These are phyloP conservation scores for Solanum clarkiae DNA, from an alignment of 257 asterid genomes.

Conservation along the genomic window DNA sequence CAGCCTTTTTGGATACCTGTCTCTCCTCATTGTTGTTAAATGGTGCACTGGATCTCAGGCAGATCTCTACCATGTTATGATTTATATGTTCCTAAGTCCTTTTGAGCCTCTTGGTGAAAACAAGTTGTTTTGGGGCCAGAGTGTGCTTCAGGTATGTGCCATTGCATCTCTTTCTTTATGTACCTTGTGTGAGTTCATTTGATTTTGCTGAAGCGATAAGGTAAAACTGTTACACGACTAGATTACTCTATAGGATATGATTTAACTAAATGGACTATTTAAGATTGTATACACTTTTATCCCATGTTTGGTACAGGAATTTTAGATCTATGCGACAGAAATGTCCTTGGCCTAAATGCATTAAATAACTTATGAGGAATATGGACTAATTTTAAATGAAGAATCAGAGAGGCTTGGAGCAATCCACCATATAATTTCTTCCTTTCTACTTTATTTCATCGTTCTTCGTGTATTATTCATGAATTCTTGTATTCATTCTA, in stretches of 20 bases:
- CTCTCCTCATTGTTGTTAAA: constrained; percentile 65
- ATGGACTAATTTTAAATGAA: not conserved
- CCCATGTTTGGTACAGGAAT: not conserved
- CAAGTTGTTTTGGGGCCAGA: constrained; percentile 80
- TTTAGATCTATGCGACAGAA: not conserved
- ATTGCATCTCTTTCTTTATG: not conserved
- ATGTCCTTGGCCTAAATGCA: not conserved
- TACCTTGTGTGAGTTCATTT: not conserved
- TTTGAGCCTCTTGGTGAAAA: constrained; percentile 80
- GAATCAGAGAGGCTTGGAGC: not conserved
- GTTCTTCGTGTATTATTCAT: not conserved
- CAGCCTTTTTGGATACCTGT: constrained; percentile 89
- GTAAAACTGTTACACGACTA: not conserved
- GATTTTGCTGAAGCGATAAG: not conserved
- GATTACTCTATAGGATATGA: not conserved
- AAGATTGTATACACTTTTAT: not conserved
- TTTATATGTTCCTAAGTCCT: constrained; percentile 94
- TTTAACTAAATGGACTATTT: not conserved
- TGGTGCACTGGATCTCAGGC: constrained; percentile 96
- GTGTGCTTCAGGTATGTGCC: constrained; percentile 58
- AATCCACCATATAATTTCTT: not conserved
- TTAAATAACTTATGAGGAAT: not conserved
- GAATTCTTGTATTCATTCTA: not conserved
- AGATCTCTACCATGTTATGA: constrained; percentile 94
- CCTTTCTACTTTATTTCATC: not conserved